Evolutionary conservation across 2,329 filamentous ascomycete genomes (phyloP).

Genomic region (Huntiella abstrusa): DNA sequence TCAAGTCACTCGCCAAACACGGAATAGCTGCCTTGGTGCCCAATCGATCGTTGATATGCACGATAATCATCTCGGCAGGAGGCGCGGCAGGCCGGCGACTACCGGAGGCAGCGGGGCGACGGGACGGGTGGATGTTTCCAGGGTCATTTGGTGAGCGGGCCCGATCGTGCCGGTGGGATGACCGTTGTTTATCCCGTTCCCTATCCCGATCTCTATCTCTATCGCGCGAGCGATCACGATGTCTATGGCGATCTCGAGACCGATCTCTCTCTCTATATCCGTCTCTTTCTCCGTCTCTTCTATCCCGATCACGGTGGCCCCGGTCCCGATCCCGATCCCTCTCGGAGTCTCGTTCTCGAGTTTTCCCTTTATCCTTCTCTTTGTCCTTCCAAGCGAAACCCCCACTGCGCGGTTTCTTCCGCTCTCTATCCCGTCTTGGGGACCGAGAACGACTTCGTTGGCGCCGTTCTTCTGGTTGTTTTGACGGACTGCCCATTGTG

Average conservation of each 20-base stretch:
- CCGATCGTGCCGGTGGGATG: too few species aligned
- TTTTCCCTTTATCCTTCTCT: conserved; percentile 16
- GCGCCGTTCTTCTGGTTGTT: background rate
- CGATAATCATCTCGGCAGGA: conserved; percentile 71
- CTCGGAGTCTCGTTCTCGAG: background rate
- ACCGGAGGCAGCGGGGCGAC: conserved; percentile 12
- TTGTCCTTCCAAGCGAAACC: conserved; percentile 38
- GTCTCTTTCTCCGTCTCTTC: conserved; percentile 12
- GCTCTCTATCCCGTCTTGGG: conserved; percentile 21
- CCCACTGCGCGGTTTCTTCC: conserved; percentile 14
- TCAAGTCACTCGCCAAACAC: conserved; percentile 65
- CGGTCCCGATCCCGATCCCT: background rate
- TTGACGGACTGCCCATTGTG: background rate
- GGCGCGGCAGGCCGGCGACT: conserved; percentile 9
- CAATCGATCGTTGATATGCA: conserved; percentile 84
- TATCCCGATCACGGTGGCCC: conserved; percentile 15
- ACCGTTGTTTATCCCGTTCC: conserved; percentile 13
- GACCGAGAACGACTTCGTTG: conserved; percentile 2
- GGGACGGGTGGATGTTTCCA: conserved; percentile 15
- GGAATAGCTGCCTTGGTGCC: conserved; percentile 92
- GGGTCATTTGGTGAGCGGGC: conserved; percentile 16
- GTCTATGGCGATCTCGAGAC: background rate
- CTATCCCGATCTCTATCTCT: conserved; percentile 18
- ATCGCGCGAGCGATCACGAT: conserved; percentile 7
- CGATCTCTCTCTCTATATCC: conserved; percentile 15